A percentile compares a stretch with the other conserved stretches of the same genome.
Conservation (phyloP, 2,329 filamentous ascomycete species). For the Phaeosphaeriaceae sp. region DNA sequence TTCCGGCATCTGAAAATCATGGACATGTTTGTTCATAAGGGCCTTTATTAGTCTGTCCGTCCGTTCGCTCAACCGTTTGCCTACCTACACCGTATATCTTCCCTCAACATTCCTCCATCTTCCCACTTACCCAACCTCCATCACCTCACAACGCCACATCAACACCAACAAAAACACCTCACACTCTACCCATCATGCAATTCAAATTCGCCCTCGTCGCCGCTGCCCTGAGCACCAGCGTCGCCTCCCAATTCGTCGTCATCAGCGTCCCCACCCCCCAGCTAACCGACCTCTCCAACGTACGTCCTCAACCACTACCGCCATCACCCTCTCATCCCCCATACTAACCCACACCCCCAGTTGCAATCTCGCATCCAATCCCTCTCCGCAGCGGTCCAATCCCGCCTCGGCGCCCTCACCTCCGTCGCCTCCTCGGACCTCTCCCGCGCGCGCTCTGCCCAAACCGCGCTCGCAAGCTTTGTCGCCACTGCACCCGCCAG, state of each 20-base stretch:
- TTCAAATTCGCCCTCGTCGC: constrained; percentile 25
- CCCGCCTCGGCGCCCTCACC: constrained; percentile 19
- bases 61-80: too few species aligned
- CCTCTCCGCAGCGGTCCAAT: constrained; percentile 16
- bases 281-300: constrained; percentile 22
- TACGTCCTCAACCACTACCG: constrained; percentile 6
- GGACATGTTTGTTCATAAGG: background rate
- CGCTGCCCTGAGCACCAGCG: constrained; percentile 22
- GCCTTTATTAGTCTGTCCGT: background rate
- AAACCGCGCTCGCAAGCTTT: constrained; percentile 26
- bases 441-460: constrained; percentile 21
- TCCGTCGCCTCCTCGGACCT: constrained; percentile 13
- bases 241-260: constrained; percentile 29
- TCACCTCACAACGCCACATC: background rate
- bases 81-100: too few species aligned
- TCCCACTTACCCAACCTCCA: background rate
- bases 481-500: constrained; percentile 21
- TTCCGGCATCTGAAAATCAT: background rate
- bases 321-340: background rate
- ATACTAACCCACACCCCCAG: constrained; percentile 14
- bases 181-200: constrained; percentile 17
- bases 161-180: background rate
- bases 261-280: constrained; percentile 24
- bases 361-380: constrained; percentile 18
- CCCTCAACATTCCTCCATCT: background rate